Base-by-base conservation (phyloP, 441 rosid genomes). In the Gossypium gossypioides region DNA sequence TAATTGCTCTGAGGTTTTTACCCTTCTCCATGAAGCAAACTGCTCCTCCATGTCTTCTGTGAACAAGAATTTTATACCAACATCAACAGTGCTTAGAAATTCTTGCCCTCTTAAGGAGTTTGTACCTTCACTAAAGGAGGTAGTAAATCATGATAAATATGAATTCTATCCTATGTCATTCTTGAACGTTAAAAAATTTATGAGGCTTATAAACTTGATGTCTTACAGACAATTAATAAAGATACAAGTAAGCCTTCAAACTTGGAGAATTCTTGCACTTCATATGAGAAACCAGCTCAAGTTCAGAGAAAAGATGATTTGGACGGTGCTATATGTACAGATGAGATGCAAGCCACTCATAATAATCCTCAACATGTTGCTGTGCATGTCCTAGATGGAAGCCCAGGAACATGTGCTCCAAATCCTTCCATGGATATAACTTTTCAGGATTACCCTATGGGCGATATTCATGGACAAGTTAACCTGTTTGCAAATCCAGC, bases 331-430 rank as follows among this genome's bases (percentile, higher is more conserved):
- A 32, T 76, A 75, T 79, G 72, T 48, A 72, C 74, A 29, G 86
- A 81, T 69, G 86, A 82, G 71, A 78, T 79, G 78, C 86, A 87
- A 74, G 74, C 79, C 42, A 70, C 78, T 69, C 91, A 85, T 69
- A 87, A 75, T 85, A 87, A 83, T 77, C 96, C 96, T 51, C 84
- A 85, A 79, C 90, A 88, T 76, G 87, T 87, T 12, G 82, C 89
- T 7, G 88, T 86, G 72, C 90, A 86, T 63, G 80, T 84, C 72
- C 62, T 91, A 78, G 88, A 89, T 71, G 91, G 87, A 59, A 90
- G 81, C 75, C 70, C 65, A 7, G 83, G 85, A 70, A 73, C 81
- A 34, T 83, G 82, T 75, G 52, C 81, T 75, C 89, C 80, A 73
- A 75, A 81, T 80, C 83, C 80, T 74, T 64, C 79, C 42, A 73